Conservation (phyloP, 495 filamentous ascomycete species). For the Penicillium atrosanguineum region DNA sequence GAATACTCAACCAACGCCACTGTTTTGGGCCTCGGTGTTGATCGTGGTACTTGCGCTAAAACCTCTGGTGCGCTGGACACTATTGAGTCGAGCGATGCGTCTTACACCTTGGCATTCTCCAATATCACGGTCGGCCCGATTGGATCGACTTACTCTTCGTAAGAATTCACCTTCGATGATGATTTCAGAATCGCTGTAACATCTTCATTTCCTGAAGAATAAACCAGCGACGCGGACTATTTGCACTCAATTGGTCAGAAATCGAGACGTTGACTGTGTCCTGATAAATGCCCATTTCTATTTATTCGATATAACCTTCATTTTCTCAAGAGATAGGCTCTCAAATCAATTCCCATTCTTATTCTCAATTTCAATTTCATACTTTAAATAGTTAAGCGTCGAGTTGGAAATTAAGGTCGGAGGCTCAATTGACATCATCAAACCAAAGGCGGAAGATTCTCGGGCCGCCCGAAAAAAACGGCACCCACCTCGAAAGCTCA, state of each 20-base stretch:
- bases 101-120: conserved; percentile 60
- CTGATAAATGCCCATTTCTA: background rate
- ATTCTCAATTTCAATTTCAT: background rate
- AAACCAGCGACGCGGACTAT: background rate
- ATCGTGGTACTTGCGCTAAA: conserved; percentile 66
- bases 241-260: no score
- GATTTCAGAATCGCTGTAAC: background rate
- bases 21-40: conserved; percentile 57
- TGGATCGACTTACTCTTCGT: conserved; percentile 55
- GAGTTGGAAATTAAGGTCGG: background rate
- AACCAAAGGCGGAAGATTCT: conserved; percentile 14
- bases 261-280: background rate
- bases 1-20: conserved; percentile 61
- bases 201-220: background rate
- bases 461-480: conserved; percentile 19
- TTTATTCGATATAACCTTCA: background rate
- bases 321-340: background rate
- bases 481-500: conserved; percentile 8
- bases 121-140: conserved; percentile 70
- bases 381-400: background rate
- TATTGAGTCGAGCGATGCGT: conserved; percentile 53
- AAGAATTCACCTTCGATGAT: background rate
- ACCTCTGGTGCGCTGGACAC: conserved; percentile 58
- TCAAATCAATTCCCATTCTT: background rate
- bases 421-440: background rate